phyloP scores from a whole-genome alignment of 164 flowering plant species.

The Euptelea pleiosperma region DNA sequence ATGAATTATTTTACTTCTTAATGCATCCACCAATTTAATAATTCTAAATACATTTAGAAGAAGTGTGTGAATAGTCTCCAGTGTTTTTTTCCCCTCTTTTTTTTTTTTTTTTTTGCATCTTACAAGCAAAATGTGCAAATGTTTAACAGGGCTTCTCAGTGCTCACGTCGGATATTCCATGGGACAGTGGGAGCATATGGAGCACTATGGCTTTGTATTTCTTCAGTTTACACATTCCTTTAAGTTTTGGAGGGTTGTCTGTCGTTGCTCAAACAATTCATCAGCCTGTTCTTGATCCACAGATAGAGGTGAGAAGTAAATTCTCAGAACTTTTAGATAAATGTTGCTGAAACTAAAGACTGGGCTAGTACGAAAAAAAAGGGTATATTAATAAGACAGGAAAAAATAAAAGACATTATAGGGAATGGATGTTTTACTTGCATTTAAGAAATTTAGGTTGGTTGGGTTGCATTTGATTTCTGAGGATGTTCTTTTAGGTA shows the following conservation, averaged over 20 bases:
- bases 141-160: slow-evolving; percentile 55
- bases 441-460: no score
- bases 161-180: slow-evolving; percentile 47
- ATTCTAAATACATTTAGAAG: no score
- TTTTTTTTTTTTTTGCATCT: slow-evolving; percentile 2
- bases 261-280: slow-evolving; percentile 47
- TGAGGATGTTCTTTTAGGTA: no score
- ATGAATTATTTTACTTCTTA: no score
- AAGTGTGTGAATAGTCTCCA: no score
- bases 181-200: slow-evolving; percentile 64
- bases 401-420: no score
- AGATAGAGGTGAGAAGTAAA: slow-evolving; percentile 44
- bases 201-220: slow-evolving; percentile 61
- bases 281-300: slow-evolving; percentile 56
- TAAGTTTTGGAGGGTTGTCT: slow-evolving; percentile 77
- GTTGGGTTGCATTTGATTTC: no score
- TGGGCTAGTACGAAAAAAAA: no score
- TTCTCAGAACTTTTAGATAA: background rate
- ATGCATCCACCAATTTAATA: no score
- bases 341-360: background rate
- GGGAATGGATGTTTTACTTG: no score
- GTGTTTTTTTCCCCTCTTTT: no score
- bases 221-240: slow-evolving; percentile 75
- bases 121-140: background rate
- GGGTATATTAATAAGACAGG: no score